Conservation (phyloP, 768 basidiomycete species). For the Megacollybia marginata region DNA sequence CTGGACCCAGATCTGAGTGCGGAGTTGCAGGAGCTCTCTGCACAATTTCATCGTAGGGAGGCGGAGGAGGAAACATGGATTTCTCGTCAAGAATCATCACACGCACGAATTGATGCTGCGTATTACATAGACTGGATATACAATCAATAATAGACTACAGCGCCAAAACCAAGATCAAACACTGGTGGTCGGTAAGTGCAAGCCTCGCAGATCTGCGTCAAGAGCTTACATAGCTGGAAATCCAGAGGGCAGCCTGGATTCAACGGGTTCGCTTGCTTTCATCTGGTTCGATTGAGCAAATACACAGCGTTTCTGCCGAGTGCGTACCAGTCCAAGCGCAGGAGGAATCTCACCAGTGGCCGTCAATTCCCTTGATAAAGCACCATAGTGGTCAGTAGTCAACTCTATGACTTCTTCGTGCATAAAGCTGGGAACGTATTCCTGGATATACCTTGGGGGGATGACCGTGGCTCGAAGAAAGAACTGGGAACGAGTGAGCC, state of each 20-base stretch:
- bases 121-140: too few relatives aligned
- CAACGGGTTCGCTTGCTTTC: too few relatives aligned
- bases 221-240: too few relatives aligned
- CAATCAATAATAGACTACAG: too few relatives aligned
- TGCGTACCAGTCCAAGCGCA: constrained; percentile 18
- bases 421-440: constrained; percentile 17
- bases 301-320: too few relatives aligned
- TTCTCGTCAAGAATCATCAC: neutral
- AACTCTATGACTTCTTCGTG: constrained; percentile 20
- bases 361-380: constrained; percentile 18
- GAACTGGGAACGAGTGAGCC: constrained; percentile 12
- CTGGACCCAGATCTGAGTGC: neutral
- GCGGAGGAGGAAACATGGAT: neutral
- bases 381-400: constrained; percentile 23
- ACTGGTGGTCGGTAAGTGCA: too few relatives aligned
- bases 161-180: too few relatives aligned
- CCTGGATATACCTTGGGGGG: constrained; percentile 12
- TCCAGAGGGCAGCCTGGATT: too few relatives aligned
- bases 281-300: too few relatives aligned
- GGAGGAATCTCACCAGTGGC: constrained; percentile 20
- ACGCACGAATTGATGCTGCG: neutral
- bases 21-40: neutral
- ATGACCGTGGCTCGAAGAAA: constrained; percentile 18
- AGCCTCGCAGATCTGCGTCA: too few relatives aligned
- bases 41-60: neutral